Conservation (phyloP, 2,329 filamentous ascomycete species). For the Teratosphaeria nubilosa region DNA sequence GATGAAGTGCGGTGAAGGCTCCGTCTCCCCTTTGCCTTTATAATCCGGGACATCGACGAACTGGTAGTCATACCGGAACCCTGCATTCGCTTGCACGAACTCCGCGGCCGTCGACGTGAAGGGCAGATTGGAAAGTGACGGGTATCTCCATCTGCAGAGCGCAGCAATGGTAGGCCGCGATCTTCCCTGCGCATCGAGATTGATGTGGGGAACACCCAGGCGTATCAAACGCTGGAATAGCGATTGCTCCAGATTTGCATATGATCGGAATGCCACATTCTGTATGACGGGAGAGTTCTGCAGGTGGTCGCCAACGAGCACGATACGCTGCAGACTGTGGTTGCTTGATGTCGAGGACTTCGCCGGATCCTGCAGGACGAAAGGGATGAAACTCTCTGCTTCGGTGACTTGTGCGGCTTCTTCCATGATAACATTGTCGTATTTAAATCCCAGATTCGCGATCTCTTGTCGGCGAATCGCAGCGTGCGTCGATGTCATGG, state of each 20-base stretch:
- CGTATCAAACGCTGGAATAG: slow-evolving; percentile 86
- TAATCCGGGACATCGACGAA: slow-evolving; percentile 95
- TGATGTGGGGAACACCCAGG: slow-evolving; percentile 82
- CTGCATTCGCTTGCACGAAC: slow-evolving; percentile 75
- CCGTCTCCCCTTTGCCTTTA: slow-evolving; percentile 76
- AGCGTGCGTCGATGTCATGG: slow-evolving; percentile 97
- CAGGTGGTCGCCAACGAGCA: slow-evolving; percentile 88
- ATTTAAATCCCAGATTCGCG: slow-evolving; percentile 82
- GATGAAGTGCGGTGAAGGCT: slow-evolving; percentile 88
- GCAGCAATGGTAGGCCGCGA: slow-evolving; percentile 77
- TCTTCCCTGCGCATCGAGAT: slow-evolving; percentile 86
- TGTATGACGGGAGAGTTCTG: slow-evolving; percentile 96
- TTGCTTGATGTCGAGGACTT: slow-evolving; percentile 10
- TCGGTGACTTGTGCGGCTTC: slow-evolving; percentile 97
- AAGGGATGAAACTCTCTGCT: slow-evolving; percentile 89
- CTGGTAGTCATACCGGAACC: slow-evolving; percentile 88
- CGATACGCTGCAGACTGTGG: slow-evolving; percentile 72
- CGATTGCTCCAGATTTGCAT: slow-evolving; percentile 91
- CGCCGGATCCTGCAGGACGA: slow-evolving; percentile 67
- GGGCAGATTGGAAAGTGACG: slow-evolving; percentile 67
- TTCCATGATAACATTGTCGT: slow-evolving; percentile 97
- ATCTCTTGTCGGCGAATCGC: slow-evolving; percentile 91
- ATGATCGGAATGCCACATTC: slow-evolving; percentile 85
- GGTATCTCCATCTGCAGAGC: slow-evolving; percentile 90
- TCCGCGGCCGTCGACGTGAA: slow-evolving; percentile 58